phyloP scores from a whole-genome alignment of 352 stramenopile genomes.

The Aphanomyces euteiches region DNA sequence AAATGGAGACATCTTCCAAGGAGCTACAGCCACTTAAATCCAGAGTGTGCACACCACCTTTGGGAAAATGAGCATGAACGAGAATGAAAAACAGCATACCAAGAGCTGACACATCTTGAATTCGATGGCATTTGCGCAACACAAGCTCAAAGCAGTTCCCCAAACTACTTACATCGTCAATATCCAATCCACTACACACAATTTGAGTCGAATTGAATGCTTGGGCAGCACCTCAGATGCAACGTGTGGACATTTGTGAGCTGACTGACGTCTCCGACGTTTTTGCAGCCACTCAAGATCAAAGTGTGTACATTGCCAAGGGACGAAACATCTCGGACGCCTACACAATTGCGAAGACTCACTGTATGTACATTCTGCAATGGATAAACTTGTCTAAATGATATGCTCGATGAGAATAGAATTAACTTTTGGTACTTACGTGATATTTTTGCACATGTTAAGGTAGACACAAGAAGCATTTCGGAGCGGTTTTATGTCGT shows the following conservation, averaged over 20 bases:
- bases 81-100: conserved; percentile 16
- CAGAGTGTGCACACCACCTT: conserved; percentile 41
- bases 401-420: not conserved
- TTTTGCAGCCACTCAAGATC: conserved; percentile 56
- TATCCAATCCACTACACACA: conserved; percentile 40
- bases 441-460: conserved; percentile 55
- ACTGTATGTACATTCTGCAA: conserved; percentile 42
- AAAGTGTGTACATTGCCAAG: conserved; percentile 45
- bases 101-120: conserved; percentile 49
- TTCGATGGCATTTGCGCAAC: conserved; percentile 53
- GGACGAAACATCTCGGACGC: conserved; percentile 44
- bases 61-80: not conserved
- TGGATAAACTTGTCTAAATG: conserved; percentile 40
- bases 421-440: not conserved
- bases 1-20: conserved; percentile 3
- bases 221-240: conserved; percentile 33
- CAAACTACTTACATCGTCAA: conserved; percentile 43
- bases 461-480: conserved; percentile 51
- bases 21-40: conserved; percentile 36
- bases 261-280: conserved; percentile 51
- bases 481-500: conserved; percentile 44
- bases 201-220: not conserved
- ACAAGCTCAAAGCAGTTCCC: conserved; percentile 48
- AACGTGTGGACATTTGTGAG: conserved; percentile 47
- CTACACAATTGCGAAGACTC: conserved; percentile 59